These are phyloP conservation scores for Phyllosticta paracitricarpa DNA, from an alignment of 2,329 filamentous ascomycete species.

Conservation along the genomic window DNA sequence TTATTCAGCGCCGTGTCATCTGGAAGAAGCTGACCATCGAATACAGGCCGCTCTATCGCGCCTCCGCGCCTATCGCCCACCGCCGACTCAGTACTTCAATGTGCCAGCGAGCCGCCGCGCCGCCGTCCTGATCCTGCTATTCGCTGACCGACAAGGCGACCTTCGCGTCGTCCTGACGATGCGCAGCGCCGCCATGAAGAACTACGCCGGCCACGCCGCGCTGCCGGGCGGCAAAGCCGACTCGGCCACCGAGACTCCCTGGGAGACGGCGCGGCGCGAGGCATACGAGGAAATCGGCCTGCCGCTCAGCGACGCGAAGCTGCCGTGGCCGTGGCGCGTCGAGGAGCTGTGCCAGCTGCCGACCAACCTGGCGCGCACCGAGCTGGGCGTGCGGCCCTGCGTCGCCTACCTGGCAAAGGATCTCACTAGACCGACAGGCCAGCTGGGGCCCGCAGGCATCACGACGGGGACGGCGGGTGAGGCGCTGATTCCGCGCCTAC, in stretches of 20 bases:
- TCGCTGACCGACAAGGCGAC: constrained; percentile 72
- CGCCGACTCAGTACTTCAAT: constrained; percentile 46
- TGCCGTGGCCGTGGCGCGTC: constrained; percentile 70
- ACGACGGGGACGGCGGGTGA: constrained; percentile 39
- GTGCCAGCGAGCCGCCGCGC: constrained; percentile 58
- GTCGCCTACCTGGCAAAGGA: constrained; percentile 49
- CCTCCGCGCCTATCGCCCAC: constrained; percentile 46
- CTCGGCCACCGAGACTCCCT: constrained; percentile 45
- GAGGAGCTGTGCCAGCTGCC: constrained; percentile 84
- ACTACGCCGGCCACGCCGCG: constrained; percentile 74
- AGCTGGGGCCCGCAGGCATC: constrained; percentile 24
- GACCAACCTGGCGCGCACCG: constrained; percentile 39
- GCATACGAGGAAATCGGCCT: constrained; percentile 91
- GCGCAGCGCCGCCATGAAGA: constrained; percentile 47
- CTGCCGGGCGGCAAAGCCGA: constrained; percentile 67
- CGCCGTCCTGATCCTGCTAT: constrained; percentile 79
- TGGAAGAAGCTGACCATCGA: too few species aligned
- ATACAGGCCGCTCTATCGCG: constrained; percentile 39
- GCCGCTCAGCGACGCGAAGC: constrained; percentile 52
- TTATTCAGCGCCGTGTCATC: background rate
- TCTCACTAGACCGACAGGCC: background rate
- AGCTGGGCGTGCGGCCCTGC: constrained; percentile 40
- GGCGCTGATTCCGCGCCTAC: constrained; percentile 66
- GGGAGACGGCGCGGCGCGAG: constrained; percentile 79
- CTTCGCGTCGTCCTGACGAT: constrained; percentile 58